Evolutionary conservation across 1,284 basidiomycete genomes (phyloP), one percentile per base, ranked within the genome.

Genomic region (Ustilago cynodontis): DNA sequence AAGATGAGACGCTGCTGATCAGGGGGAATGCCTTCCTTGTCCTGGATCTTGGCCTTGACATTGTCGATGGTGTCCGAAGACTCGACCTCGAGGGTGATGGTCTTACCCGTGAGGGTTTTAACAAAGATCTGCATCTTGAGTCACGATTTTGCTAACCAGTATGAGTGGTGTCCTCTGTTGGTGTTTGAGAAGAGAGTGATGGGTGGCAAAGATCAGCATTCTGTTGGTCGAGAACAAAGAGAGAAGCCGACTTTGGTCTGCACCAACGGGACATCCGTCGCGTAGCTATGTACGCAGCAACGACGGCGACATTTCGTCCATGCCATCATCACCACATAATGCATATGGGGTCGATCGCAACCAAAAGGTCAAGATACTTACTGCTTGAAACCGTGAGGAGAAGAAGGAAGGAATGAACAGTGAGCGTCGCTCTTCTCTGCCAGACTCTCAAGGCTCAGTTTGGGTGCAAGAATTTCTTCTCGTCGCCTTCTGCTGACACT

Each of bases 1-100:
- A 98, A 98, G 90, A 98, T 98, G 87, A 98, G 88, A 81, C 95
- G 94, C 88, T 98, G 95, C 88, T 98, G 94, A 89, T 97, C 95
- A 81, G 94, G 94, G 67, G 94, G 93, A 73, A 95, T 95, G 33
- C 94, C 88, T 81, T 89, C 88, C 86, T 89, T 89, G 85, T 89
- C 88, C 82, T 89, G 88, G 78, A 89, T 88, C 85, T 87, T 87
- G 68, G 86, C 84, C 77, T 86, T 86, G 71, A 86, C 84, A 57
- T 85, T 85, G 79, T 86, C 84, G 72, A 86, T 86, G 59, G 84
- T 85, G 83, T 86, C 84, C 51, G 80, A 82, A 58, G 84, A 85
- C 82, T 87, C 86, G 64, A 87, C 86, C 82, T 87, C 86, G 43
- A 86, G 82, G 71, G 85, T 86, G 80, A 86, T 86, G 54, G 85